A percentile compares a stretch with the other conserved stretches of the same genome.
These are phyloP conservation scores for Paracamarosporium sp. DNA, from an alignment of 2,329 filamentous ascomycete genomes.

Conservation along the genomic window DNA sequence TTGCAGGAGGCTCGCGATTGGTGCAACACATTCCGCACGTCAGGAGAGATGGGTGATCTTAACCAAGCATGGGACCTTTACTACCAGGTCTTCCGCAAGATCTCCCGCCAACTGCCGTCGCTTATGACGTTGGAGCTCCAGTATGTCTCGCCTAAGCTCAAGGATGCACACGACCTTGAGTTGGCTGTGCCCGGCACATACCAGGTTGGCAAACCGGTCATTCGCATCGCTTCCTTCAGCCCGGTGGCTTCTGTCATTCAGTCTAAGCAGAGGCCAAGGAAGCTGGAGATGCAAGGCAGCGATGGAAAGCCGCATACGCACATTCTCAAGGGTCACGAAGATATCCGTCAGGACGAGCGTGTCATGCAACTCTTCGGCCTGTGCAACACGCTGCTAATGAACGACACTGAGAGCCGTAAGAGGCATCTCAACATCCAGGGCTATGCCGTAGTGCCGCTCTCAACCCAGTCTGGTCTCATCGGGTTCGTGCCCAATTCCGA, in stretches of 20 bases:
- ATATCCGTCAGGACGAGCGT: constrained; percentile 97
- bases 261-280: constrained; percentile 94
- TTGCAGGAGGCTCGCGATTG: constrained; percentile 94
- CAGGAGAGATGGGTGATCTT: constrained; percentile 89
- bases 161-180: constrained; percentile 83
- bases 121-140: constrained; percentile 91
- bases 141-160: constrained; percentile 94
- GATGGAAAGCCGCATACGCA: constrained; percentile 90
- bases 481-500: constrained; percentile 99
- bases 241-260: constrained; percentile 89
- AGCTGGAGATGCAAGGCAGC: constrained; percentile 85
- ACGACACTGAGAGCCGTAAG: constrained; percentile 96
- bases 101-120: constrained; percentile 90
- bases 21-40: constrained; percentile 89
- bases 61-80: constrained; percentile 99
- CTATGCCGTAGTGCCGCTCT: constrained; percentile 95
- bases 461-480: constrained; percentile 92
- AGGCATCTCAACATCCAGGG: constrained; percentile 94
- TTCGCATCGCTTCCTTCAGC: constrained; percentile 89
- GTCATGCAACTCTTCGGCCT: constrained; percentile 99
- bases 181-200: constrained; percentile 97
- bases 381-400: constrained; percentile 91
- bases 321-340: constrained; percentile 96
- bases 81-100: constrained; percentile 97
- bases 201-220: constrained; percentile 77